phyloP scores from a whole-genome alignment of 164 flowering plant species.

The Warburgia ugandensis region DNA sequence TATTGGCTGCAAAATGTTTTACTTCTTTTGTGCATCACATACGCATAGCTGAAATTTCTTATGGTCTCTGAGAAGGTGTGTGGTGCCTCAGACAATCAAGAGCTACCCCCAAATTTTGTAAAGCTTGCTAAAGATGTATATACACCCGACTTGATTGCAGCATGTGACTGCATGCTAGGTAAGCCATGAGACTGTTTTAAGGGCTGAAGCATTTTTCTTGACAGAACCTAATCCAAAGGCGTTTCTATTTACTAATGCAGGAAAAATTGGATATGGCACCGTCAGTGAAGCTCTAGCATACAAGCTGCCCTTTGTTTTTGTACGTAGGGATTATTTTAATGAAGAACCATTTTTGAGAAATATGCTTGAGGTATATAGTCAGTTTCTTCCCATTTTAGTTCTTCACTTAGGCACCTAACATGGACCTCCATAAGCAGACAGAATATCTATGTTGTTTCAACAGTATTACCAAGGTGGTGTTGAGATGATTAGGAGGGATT shows the following conservation, averaged over 20 bases:
- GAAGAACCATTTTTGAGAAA: conserved; percentile 95
- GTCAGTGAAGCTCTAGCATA: conserved; percentile 92
- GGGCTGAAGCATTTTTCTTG: neutral
- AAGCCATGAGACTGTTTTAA: conserved; percentile 4
- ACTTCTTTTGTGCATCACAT: no score
- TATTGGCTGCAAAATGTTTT: no score
- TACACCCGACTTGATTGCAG: conserved; percentile 92
- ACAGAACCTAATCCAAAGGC: neutral
- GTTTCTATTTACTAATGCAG: conserved; percentile 27
- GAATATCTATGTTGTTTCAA: conserved; percentile 5
- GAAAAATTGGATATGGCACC: conserved; percentile 97
- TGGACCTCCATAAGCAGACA: conserved; percentile 1
- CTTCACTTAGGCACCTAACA: conserved; percentile 4
- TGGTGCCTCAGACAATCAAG: conserved; percentile 78
- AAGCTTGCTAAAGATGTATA: conserved; percentile 86
- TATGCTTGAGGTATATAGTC: conserved; percentile 78
- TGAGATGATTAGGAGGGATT: conserved; percentile 96
- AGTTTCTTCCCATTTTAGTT: neutral
- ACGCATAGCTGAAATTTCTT: neutral
- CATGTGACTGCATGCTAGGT: conserved; percentile 99
- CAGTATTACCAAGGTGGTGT: conserved; percentile 90
- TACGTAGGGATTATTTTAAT: conserved; percentile 93
- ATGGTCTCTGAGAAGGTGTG: conserved; percentile 50
- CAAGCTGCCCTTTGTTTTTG: conserved; percentile 91
- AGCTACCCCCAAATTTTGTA: conserved; percentile 78